Percentiles rank a stretch among this genome's conserved stretches.
phyloP scores from a whole-genome alignment of 2,329 filamentous ascomycete genomes.

The Calonectria leucothoes region DNA sequence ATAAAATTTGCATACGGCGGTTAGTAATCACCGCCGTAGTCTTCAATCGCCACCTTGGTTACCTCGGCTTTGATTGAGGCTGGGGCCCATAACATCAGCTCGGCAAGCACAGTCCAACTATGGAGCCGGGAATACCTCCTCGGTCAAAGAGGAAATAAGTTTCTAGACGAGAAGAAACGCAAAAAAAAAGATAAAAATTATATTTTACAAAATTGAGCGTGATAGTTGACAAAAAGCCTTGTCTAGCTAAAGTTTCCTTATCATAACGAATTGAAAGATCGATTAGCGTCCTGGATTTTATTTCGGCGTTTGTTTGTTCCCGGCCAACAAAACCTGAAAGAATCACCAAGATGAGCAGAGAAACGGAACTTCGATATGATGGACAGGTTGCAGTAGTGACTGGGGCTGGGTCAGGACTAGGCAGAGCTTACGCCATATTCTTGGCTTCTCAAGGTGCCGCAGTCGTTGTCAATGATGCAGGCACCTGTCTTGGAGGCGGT shows the following conservation, averaged over 20 bases:
- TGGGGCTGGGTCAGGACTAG: conserved; percentile 81
- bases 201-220: not conserved
- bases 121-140: not conserved
- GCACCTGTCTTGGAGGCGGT: conserved; percentile 90
- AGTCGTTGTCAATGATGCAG: conserved; percentile 96
- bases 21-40: no score
- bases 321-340: no score
- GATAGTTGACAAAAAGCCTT: no score
- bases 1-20: not conserved
- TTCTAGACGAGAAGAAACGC: not conserved
- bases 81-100: not conserved
- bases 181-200: not conserved
- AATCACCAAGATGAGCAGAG: not conserved
- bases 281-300: no score
- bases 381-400: conserved; percentile 86
- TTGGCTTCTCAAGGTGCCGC: conserved; percentile 92
- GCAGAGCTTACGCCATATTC: conserved; percentile 86
- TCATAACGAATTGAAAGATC: no score
- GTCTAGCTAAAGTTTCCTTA: no score
- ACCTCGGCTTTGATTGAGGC: not conserved
- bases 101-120: not conserved
- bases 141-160: not conserved
- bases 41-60: not conserved
- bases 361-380: conserved; percentile 76
- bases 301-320: no score